Evolutionary conservation across 441 rosid genomes (phyloP).

Genomic region (Pelargonium australe): DNA sequence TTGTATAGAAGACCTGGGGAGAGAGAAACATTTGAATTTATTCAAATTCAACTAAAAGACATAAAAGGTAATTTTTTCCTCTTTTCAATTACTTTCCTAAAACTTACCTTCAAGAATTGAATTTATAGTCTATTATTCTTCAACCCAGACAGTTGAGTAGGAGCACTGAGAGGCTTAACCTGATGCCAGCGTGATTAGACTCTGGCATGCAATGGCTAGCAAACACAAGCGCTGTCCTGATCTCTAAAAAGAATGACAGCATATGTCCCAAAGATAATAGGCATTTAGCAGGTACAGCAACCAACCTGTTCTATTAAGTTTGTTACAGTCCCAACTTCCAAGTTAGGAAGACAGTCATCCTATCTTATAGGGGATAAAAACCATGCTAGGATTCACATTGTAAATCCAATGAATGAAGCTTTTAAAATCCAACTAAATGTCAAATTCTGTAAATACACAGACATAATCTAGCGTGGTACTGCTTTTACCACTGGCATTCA

Average conservation of each 20-base stretch:
- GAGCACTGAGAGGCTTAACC: no score
- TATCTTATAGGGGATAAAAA: background rate
- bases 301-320: background rate
- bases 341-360: constrained; percentile 3
- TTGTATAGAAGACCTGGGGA: no score
- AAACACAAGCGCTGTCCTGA: no score
- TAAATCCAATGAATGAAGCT: background rate
- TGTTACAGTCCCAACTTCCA: background rate
- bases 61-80: background rate
- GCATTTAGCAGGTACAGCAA: background rate
- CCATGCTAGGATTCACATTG: background rate
- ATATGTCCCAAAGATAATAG: background rate
- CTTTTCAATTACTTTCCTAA: background rate
- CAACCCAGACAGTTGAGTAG: no score
- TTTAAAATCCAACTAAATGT: background rate
- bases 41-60: background rate
- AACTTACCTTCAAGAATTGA: background rate
- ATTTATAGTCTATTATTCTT: background rate
- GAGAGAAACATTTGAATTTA: background rate
- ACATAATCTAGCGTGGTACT: background rate
- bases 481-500: background rate
- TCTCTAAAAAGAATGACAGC: no score
- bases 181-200: no score
- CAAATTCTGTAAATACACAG: background rate
- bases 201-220: no score